A percentile compares a stretch with the other conserved stretches of the same genome.
phyloP scores from a whole-genome alignment of 2,329 filamentous ascomycete species.

The Neonectria punicea region DNA sequence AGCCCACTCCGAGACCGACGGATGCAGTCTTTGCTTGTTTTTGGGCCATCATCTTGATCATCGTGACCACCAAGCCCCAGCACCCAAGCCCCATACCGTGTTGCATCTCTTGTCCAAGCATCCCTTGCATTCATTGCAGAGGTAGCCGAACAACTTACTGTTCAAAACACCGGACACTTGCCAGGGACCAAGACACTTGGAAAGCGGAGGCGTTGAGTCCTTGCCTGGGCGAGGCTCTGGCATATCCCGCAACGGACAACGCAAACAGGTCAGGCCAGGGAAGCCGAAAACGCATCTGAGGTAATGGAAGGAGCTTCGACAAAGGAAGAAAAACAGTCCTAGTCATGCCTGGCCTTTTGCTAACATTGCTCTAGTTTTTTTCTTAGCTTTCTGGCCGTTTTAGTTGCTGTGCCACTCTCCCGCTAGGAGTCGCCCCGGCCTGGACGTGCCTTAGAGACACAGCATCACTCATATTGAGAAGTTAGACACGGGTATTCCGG shows the following conservation, averaged over 20 bases:
- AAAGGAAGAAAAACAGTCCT: no score
- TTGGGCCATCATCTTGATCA: neutral
- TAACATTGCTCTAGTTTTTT: neutral
- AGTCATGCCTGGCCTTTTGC: neutral
- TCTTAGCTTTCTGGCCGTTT: neutral
- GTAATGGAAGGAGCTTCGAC: neutral
- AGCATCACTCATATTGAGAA: neutral
- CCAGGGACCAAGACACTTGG: neutral
- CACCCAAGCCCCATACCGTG: neutral
- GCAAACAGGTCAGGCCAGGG: neutral
- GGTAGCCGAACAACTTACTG: no score
- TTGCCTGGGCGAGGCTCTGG: neutral
- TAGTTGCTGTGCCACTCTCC: neutral
- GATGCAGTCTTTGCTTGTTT: neutral
- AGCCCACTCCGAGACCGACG: neutral
- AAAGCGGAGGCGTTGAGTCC: neutral
- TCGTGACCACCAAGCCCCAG: neutral
- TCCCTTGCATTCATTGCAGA: neutral
- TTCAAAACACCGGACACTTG: no score
- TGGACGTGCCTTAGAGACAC: neutral
- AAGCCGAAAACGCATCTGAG: neutral
- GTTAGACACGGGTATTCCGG: neutral
- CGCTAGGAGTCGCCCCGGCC: neutral
- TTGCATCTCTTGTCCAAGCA: neutral
- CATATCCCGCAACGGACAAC: conserved; percentile 3